phyloP scores from a whole-genome alignment of 805 yeast genomes.

The Teunomyces kruisii region DNA sequence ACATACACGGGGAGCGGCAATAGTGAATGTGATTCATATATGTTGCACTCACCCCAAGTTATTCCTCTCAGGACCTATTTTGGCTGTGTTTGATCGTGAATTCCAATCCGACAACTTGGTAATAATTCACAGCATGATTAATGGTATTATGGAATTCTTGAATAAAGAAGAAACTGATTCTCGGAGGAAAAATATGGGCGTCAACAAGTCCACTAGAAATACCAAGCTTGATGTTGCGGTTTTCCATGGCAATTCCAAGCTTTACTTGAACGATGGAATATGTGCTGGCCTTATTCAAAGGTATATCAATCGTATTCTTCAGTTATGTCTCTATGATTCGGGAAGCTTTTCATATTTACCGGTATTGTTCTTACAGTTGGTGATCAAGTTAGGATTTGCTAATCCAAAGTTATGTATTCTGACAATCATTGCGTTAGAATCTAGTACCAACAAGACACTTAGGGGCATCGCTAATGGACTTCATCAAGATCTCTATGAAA shows the following conservation, averaged over 20 bases:
- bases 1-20: constrained; percentile 48
- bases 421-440: constrained; percentile 67
- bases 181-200: constrained; percentile 39
- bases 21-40: constrained; percentile 56
- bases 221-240: constrained; percentile 44
- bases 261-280: constrained; percentile 62
- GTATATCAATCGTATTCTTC: constrained; percentile 50
- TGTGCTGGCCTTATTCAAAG: constrained; percentile 72
- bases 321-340: constrained; percentile 48
- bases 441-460: constrained; percentile 47
- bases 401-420: constrained; percentile 72
- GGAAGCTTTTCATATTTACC: constrained; percentile 50
- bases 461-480: constrained; percentile 50
- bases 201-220: constrained; percentile 32
- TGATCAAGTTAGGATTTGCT: constrained; percentile 65
- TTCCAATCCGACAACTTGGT: constrained; percentile 38
- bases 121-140: constrained; percentile 52
- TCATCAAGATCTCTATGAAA: constrained; percentile 57
- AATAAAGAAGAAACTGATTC: constrained; percentile 53
- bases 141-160: constrained; percentile 59
- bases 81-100: constrained; percentile 52
- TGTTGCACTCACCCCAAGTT: constrained; percentile 65
- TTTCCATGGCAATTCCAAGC: constrained; percentile 52
- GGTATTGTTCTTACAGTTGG: constrained; percentile 52
- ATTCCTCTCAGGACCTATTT: constrained; percentile 57